These are phyloP conservation scores for Beauveria medogensis DNA, from an alignment of 2,329 filamentous ascomycete genomes.

Conservation along the genomic window DNA sequence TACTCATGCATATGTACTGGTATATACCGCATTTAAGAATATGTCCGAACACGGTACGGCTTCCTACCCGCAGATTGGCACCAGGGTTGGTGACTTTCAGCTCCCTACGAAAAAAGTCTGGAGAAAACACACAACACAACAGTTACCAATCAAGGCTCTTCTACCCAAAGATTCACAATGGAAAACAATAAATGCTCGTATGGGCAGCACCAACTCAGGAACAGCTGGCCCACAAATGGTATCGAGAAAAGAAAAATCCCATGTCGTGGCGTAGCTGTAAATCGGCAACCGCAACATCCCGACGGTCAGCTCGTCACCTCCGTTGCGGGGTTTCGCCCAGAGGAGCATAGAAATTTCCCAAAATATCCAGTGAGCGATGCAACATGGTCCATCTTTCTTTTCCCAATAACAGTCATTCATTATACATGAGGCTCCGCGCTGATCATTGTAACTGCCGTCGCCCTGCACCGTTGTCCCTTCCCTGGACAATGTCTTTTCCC, in stretches of 20 bases:
- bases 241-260: neutral
- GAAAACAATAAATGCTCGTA: too few species aligned
- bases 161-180: too few species aligned
- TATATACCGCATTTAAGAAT: too few species aligned
- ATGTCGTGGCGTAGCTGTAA: neutral
- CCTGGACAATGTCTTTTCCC: neutral
- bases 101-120: neutral
- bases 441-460: neutral
- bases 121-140: neutral
- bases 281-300: neutral
- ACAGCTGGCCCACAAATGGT: neutral
- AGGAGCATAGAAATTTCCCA: neutral
- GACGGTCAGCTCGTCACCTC: neutral
- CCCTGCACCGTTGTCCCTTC: neutral
- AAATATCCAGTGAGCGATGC: too few species aligned
- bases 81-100: neutral
- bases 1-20: too few species aligned
- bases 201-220: too few species aligned
- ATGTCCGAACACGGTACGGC: too few species aligned
- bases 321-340: neutral
- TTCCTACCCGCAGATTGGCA: neutral
- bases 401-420: too few species aligned
- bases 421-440: neutral
- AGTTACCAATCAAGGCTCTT: neutral
- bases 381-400: neutral